Conservation (phyloP, 2,329 filamentous ascomycete species). For the Phyllosticta citriasiana region DNA sequence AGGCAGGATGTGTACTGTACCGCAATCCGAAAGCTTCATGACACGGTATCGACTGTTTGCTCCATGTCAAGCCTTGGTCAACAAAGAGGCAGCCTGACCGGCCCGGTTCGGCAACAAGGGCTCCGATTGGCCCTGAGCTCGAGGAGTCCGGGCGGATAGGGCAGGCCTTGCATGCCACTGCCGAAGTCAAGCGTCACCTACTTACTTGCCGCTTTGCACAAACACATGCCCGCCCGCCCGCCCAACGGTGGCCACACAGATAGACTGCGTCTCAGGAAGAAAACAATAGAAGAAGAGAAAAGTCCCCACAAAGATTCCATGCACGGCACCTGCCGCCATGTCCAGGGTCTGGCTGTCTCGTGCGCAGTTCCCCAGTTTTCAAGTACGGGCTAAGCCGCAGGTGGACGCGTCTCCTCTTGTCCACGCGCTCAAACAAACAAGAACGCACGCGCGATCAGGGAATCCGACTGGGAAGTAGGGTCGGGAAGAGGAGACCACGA, state of each 20-base stretch:
- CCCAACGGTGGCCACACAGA: neutral
- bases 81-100: neutral
- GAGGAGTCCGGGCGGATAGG: neutral
- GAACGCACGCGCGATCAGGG: neutral
- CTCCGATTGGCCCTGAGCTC: neutral
- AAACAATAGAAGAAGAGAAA: too few species aligned
- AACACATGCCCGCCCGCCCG: neutral
- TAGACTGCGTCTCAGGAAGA: neutral
- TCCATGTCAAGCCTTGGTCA: neutral
- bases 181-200: neutral
- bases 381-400: neutral
- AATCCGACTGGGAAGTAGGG: neutral
- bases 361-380: neutral
- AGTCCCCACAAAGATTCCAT: neutral
- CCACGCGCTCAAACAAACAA: neutral
- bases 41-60: neutral
- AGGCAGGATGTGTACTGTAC: neutral
- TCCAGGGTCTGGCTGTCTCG: neutral
- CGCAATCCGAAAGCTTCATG: neutral
- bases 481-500: neutral
- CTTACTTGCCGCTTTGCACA: too few species aligned
- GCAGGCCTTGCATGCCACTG: neutral
- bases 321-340: neutral
- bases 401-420: neutral
- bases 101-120: neutral